These are phyloP conservation scores for Amanita pseudoporphyria DNA, from an alignment of 768 basidiomycete species.

Conservation along the genomic window DNA sequence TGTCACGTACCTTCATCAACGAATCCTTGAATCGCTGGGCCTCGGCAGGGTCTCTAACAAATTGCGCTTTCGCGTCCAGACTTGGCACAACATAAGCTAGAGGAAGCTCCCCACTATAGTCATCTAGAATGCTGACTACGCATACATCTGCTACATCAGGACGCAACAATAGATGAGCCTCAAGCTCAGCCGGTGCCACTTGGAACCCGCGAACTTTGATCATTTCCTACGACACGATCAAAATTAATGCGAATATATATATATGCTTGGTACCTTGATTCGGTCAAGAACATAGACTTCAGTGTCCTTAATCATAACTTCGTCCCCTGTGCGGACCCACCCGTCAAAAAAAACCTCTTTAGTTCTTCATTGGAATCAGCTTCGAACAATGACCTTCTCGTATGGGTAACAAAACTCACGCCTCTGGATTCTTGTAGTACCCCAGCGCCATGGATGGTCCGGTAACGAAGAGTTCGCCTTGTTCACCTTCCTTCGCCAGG, in stretches of 20 bases:
- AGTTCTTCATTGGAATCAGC: conserved; percentile 31
- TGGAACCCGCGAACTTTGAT: too few relatives aligned
- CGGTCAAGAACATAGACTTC: conserved; percentile 73
- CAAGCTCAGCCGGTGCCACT: too few relatives aligned
- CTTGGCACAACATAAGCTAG: too few relatives aligned
- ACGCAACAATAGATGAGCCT: conserved; percentile 52
- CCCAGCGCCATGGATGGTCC: too few relatives aligned
- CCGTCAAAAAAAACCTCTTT: conserved; percentile 54
- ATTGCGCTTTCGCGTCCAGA: conserved; percentile 27
- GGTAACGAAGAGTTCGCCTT: conserved; percentile 51
- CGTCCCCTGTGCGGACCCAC: conserved; percentile 65
- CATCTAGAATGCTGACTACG: conserved; percentile 60
- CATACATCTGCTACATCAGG: conserved; percentile 52
- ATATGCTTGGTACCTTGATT: conserved; percentile 39
- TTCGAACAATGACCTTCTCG: not conserved
- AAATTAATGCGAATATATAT: not conserved
- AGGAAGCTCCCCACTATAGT: conserved; percentile 69
- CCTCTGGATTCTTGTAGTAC: too few relatives aligned
- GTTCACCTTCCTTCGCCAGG: too few relatives aligned
- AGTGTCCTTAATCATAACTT: too few relatives aligned
- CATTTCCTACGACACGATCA: conserved; percentile 18
- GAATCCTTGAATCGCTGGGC: conserved; percentile 30
- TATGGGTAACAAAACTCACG: conserved; percentile 27
- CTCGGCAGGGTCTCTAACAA: conserved; percentile 22
- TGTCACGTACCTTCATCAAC: conserved; percentile 43